Evolutionary conservation across 1,284 basidiomycete genomes (phyloP).

Genomic region (Naganishia cerealis): DNA sequence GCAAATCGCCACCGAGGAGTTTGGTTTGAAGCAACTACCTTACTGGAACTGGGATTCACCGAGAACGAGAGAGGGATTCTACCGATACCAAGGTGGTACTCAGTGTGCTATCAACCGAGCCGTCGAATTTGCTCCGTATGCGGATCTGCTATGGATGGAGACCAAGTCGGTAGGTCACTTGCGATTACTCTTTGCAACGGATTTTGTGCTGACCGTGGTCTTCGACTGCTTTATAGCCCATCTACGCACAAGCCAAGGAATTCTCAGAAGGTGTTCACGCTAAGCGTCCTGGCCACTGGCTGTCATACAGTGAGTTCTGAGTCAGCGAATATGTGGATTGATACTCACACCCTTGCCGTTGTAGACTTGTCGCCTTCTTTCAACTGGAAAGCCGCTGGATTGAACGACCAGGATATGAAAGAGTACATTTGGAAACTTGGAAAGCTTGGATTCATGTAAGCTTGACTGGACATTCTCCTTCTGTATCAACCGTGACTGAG

Average conservation of each 20-base stretch:
- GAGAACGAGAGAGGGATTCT: constrained; percentile 89
- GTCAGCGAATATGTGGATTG: neutral
- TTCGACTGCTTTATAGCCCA: constrained; percentile 59
- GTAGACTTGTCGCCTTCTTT: constrained; percentile 78
- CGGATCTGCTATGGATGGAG: constrained; percentile 95
- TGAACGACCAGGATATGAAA: constrained; percentile 82
- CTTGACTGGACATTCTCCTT: neutral
- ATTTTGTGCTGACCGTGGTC: neutral
- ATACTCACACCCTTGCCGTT: neutral
- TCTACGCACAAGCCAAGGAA: constrained; percentile 86
- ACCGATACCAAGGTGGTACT: constrained; percentile 91
- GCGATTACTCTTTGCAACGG: too few species aligned
- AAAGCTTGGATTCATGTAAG: constrained; percentile 50
- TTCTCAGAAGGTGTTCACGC: constrained; percentile 85
- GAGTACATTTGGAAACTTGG: constrained; percentile 78
- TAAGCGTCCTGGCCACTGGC: constrained; percentile 79
- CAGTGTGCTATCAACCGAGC: constrained; percentile 90
- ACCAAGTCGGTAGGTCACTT: constrained; percentile 67
- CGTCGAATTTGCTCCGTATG: constrained; percentile 88
- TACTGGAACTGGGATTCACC: constrained; percentile 93
- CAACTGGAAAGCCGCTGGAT: constrained; percentile 81
- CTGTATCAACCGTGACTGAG: neutral
- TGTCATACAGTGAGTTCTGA: constrained; percentile 67
- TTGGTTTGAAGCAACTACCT: constrained; percentile 65
- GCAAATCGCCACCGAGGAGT: constrained; percentile 73